These are phyloP conservation scores for Ampelocalamus luodianensis DNA, from an alignment of 176 grass and related monocot genomes.

Conservation along the genomic window DNA sequence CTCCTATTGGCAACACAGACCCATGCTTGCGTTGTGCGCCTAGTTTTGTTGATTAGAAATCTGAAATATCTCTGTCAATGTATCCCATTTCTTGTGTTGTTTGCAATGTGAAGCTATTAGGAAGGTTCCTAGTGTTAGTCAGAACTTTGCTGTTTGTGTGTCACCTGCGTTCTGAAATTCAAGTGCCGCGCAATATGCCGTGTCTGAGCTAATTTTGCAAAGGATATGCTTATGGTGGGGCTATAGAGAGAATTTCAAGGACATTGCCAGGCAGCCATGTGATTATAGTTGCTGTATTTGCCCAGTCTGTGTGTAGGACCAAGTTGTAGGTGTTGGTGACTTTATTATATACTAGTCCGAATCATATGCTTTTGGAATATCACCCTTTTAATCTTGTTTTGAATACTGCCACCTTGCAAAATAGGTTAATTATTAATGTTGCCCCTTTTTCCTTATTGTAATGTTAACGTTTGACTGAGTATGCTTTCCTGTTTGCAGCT, in stretches of 20 bases:
- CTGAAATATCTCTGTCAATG: not conserved
- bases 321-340: not conserved
- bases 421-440: not conserved
- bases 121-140: not conserved
- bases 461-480: not conserved
- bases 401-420: not conserved
- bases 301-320: not conserved
- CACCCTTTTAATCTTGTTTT: not conserved
- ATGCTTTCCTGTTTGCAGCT: not conserved
- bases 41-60: not conserved
- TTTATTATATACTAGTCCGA: conserved; percentile 24
- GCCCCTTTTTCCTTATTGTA: not conserved
- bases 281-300: not conserved
- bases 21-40: not conserved
- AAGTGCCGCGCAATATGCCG: not conserved
- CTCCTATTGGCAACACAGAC: no score
- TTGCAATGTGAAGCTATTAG: not conserved
- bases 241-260: conserved; percentile 3
- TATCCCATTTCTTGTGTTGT: not conserved
- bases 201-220: not conserved
- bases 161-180: not conserved
- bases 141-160: not conserved
- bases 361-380: conserved; percentile 19
- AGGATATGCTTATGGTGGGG: not conserved
- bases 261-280: conserved; percentile 1